Evolutionary conservation across 2,329 filamentous ascomycete genomes (phyloP), one percentile per base, ranked within the genome.

Genomic region (Curvularia hawaiiensis): DNA sequence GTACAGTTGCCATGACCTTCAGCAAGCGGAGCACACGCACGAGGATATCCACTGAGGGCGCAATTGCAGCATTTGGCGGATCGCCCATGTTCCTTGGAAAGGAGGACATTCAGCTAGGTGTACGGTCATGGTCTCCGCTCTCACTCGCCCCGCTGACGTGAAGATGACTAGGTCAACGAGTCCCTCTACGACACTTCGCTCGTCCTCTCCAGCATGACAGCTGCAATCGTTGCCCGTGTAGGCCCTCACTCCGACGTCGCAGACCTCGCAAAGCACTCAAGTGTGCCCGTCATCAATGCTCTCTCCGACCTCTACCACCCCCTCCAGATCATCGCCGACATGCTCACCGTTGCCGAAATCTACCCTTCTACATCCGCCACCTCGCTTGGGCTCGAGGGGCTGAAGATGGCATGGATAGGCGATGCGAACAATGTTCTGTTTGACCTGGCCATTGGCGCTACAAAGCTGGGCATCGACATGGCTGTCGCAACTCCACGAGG

Each of bases 381-480:
- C 31, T 80, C 81, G 51, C 82, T 96, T 8, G 90, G 91, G 1
- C 81, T 96, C 4, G 85, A 91, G 65, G 91, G 92, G 1, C 78
- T 97, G 69, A 98, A 97, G 79, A 85, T 98, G 60, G 94, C 95
- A 16, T 99, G 95, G 95, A 83, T 99, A 45, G 94, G 94, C 52
- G 94, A 99, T 74, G 92, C 92, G 11, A 99, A 98, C 80, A 99
- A 99, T 68, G 94, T 99, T 28, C 85, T 98, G 24, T 97, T 93
- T 72, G 94, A 99, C 73, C 84, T 98, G 52, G 92, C 93, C 48
- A 94, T 95, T 65, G 93, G 86, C 40, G 92, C 90, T 56, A 81
- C 90, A 67, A 98, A 97, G 80, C 85, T 94, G 67, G 95, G 95
- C 45, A 87, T 97, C 26, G 84, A 96, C 68, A 84, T 99, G 61